Percentiles rank a stretch among this genome's conserved stretches.
These are phyloP conservation scores for Schwanniomyces pseudopolymorphus DNA, from an alignment of 805 yeast species.

Conservation along the genomic window DNA sequence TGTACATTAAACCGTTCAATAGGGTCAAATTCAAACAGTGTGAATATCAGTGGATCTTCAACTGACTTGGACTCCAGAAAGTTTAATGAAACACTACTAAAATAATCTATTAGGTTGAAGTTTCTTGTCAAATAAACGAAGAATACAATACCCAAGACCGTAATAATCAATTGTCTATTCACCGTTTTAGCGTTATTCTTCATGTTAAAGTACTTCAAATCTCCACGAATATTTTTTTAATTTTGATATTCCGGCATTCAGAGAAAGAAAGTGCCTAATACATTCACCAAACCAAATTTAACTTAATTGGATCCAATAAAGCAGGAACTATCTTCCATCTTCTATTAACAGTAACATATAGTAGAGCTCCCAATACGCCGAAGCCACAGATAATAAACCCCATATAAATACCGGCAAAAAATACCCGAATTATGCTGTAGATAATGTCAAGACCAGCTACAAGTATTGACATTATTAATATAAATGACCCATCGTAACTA, in stretches of 20 bases:
- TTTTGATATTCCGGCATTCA: not conserved
- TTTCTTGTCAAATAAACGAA: not conserved
- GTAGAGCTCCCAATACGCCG: constrained; percentile 2
- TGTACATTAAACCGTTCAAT: constrained; percentile 26
- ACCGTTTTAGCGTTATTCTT: not conserved
- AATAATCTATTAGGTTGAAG: not conserved
- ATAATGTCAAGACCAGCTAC: constrained; percentile 13
- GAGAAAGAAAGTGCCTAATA: not conserved
- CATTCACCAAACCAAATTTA: constrained; percentile 14
- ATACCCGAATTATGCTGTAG: constrained; percentile 15
- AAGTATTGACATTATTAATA: not conserved
- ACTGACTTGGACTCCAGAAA: no score
- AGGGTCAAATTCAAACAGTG: constrained; percentile 24
- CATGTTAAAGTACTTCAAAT: not conserved
- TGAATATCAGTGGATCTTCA: constrained; percentile 10
- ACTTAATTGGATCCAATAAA: constrained; percentile 12
- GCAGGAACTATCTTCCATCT: constrained; percentile 3
- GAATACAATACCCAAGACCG: not conserved
- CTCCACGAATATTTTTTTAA: not conserved
- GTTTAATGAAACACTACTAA: not conserved
- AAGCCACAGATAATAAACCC: constrained; percentile 11
- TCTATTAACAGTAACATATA: not conserved
- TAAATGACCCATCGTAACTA: not conserved
- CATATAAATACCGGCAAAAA: constrained; percentile 11
- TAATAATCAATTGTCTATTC: not conserved